A percentile compares a stretch with the other conserved stretches of the same genome.
Evolutionary conservation across 2,329 filamentous ascomycete species (phyloP).

Genomic region (Chaetomium sp.): DNA sequence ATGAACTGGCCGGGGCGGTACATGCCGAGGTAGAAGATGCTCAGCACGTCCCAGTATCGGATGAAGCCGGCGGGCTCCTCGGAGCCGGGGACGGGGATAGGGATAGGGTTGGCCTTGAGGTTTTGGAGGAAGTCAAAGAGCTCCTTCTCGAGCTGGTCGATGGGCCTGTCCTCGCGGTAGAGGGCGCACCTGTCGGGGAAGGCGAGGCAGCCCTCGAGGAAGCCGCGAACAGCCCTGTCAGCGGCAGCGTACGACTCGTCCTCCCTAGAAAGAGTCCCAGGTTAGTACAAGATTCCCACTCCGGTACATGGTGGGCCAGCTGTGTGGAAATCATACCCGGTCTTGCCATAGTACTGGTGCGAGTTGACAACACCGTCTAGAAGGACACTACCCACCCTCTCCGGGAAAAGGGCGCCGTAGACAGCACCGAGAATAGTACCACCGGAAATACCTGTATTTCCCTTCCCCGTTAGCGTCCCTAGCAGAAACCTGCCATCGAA

Average conservation of each 20-base stretch:
- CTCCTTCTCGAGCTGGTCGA: background rate
- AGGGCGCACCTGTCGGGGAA: background rate
- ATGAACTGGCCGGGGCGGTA: constrained; percentile 2
- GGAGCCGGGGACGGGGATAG: background rate
- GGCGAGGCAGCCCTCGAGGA: background rate
- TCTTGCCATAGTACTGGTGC: background rate
- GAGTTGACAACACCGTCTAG: background rate
- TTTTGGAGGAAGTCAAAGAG: background rate
- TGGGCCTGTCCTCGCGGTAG: background rate
- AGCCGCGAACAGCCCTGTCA: background rate
- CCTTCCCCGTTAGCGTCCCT: background rate
- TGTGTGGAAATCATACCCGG: background rate
- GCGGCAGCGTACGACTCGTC: background rate
- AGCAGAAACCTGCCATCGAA: background rate
- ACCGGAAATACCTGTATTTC: background rate
- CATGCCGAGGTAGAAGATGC: constrained; percentile 1
- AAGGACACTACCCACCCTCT: background rate
- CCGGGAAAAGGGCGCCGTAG: background rate
- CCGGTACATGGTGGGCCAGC: background rate
- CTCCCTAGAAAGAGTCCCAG: background rate
- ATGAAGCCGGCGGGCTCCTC: background rate
- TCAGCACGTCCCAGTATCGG: background rate
- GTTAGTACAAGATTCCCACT: background rate
- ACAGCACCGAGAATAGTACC: background rate
- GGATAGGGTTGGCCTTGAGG: background rate